These are phyloP conservation scores for Vinca minor DNA, from an alignment of 257 asterid species.

Conservation along the genomic window DNA sequence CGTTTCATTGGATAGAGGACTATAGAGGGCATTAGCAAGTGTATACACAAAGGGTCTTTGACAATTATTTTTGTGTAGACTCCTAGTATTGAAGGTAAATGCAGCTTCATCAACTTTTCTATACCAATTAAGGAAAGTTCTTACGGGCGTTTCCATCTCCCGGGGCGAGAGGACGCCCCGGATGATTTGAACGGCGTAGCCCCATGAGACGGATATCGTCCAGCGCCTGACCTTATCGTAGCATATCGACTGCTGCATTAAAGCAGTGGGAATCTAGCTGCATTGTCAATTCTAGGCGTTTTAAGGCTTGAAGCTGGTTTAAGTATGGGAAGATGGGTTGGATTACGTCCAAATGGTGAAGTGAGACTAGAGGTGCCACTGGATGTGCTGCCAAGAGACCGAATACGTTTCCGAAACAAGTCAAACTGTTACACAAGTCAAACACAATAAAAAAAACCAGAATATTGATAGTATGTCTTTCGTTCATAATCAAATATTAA, in stretches of 20 bases:
- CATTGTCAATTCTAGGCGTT: conserved; percentile 20
- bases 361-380: conserved; percentile 33
- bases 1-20: conserved; percentile 14
- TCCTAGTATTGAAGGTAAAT: conserved; percentile 32
- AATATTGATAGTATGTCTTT: no score
- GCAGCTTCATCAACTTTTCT: conserved; percentile 16
- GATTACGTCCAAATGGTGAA: conserved; percentile 43
- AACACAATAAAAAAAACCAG: no score
- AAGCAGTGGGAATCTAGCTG: conserved; percentile 36
- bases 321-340: conserved; percentile 37
- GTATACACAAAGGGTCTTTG: conserved; percentile 23
- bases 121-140: conserved; percentile 35
- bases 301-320: conserved; percentile 23
- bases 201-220: conserved; percentile 46
- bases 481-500: no score
- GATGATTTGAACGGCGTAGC: conserved; percentile 33
- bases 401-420: conserved; percentile 26
- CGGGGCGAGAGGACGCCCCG: conserved; percentile 26
- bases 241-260: conserved; percentile 47
- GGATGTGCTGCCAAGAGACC: conserved; percentile 49
- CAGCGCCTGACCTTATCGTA: conserved; percentile 29
- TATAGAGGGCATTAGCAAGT: conserved; percentile 14
- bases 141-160: conserved; percentile 32
- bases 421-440: conserved; percentile 28
- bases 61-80: conserved; percentile 21